Percentiles rank a stretch among this genome's conserved stretches.
phyloP scores from a whole-genome alignment of 345 rosid genomes.

The Salix viminalis region DNA sequence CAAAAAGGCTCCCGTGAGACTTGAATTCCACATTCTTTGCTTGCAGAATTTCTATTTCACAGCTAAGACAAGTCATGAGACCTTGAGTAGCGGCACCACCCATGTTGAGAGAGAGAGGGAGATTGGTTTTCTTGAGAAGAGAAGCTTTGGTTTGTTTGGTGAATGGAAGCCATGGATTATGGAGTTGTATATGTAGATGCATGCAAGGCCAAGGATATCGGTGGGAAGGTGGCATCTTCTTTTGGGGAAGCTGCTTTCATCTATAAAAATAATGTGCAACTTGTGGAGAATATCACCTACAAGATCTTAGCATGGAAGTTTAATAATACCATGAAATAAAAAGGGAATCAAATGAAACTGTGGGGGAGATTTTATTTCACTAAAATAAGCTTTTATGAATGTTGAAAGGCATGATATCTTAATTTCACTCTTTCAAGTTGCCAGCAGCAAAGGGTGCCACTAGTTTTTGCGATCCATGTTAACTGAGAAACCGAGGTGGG shows the following conservation, averaged over 20 bases:
- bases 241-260: constrained; percentile 1
- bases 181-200: not conserved
- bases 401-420: not conserved
- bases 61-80: constrained; percentile 37
- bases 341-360: constrained; percentile 7
- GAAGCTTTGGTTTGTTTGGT: not conserved
- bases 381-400: not conserved
- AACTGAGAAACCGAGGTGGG: not conserved
- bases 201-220: not conserved
- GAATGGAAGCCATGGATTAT: not conserved
- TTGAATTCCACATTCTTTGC: constrained; percentile 60
- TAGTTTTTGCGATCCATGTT: not conserved
- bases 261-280: not conserved
- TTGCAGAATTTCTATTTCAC: constrained; percentile 51
- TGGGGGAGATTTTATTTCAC: constrained; percentile 4
- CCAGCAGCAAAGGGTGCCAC: not conserved
- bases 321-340: constrained; percentile 4
- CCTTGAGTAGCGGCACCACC: constrained; percentile 21
- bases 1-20: constrained; percentile 41
- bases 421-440: constrained; percentile 5
- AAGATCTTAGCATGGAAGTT: not conserved
- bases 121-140: not conserved
- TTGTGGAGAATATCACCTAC: constrained; percentile 4
- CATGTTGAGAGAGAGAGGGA: constrained; percentile 14
- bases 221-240: constrained; percentile 3